phyloP scores from a whole-genome alignment of 768 basidiomycete species.

The Cystobasidiopsis lactophilus region DNA sequence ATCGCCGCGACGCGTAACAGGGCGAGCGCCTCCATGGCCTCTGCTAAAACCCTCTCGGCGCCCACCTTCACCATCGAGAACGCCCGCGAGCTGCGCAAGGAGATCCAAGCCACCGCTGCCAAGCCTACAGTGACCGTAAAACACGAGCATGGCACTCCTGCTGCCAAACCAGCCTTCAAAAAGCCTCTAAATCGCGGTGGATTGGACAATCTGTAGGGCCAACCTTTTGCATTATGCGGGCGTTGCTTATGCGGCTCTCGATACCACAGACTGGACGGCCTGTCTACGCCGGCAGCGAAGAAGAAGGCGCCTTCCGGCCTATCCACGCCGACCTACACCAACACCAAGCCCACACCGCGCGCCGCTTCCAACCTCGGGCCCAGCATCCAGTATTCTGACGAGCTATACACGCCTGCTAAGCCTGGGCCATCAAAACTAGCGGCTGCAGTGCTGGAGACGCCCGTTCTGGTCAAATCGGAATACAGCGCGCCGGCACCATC shows the following conservation, averaged over 20 bases:
- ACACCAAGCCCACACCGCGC: background rate
- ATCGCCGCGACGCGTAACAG: conserved; percentile 16
- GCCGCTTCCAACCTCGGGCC: background rate
- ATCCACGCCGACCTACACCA: background rate
- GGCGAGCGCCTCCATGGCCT: conserved; percentile 2
- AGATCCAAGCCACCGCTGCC: conserved; percentile 21
- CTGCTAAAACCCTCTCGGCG: background rate
- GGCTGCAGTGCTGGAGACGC: background rate
- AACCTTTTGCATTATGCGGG: background rate
- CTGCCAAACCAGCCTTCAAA: background rate
- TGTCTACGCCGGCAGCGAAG: background rate
- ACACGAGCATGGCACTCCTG: background rate
- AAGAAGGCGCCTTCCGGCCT: background rate
- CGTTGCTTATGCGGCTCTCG: too few species aligned
- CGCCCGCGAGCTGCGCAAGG: conserved; percentile 22
- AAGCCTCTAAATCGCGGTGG: conserved; percentile 1
- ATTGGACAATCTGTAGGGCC: conserved; percentile 19
- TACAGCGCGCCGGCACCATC: background rate
- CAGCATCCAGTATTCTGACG: background rate
- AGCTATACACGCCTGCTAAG: background rate
- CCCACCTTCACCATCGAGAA: conserved; percentile 21
- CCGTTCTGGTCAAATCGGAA: background rate
- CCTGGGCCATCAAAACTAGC: background rate
- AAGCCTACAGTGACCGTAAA: conserved; percentile 17
- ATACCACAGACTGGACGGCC: background rate